A percentile compares a stretch with the other conserved stretches of the same genome.
phyloP scores from a whole-genome alignment of 2,329 filamentous ascomycete genomes.

The Colletotrichum horii region DNA sequence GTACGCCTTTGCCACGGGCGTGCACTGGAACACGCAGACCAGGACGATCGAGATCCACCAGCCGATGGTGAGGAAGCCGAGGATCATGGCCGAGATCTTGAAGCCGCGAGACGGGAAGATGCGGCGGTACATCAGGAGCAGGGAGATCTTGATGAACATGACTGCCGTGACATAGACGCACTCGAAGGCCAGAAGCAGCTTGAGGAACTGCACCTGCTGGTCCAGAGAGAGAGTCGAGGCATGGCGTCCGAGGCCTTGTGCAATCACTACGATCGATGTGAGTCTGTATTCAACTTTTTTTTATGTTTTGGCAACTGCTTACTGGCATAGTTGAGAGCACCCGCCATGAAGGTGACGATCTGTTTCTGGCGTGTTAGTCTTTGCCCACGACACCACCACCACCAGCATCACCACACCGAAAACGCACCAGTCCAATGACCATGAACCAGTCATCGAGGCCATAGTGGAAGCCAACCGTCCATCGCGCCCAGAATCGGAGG shows the following conservation, averaged over 20 bases:
- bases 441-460: conserved; percentile 18
- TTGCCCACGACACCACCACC: background rate
- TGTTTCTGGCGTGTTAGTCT: background rate
- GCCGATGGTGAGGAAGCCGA: conserved; percentile 12
- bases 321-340: conserved; percentile 17
- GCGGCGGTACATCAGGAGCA: conserved; percentile 20
- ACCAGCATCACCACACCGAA: too few relatives aligned
- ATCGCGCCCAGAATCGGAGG: conserved; percentile 12
- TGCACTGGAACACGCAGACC: conserved; percentile 44
- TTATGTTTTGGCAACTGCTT: background rate
- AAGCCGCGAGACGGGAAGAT: conserved; percentile 15
- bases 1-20: conserved; percentile 41
- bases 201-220: conserved; percentile 7
- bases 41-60: conserved; percentile 23
- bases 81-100: conserved; percentile 5
- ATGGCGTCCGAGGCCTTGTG: conserved; percentile 9
- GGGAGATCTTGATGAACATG: conserved; percentile 18
- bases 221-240: conserved; percentile 3
- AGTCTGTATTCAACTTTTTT: background rate
- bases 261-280: conserved; percentile 3
- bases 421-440: conserved; percentile 7
- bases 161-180: conserved; percentile 14
- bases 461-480: conserved; percentile 8
- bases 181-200: conserved; percentile 14
- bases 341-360: conserved; percentile 3